These are phyloP conservation scores for Ciborinia camelliae DNA, from an alignment of 2,329 filamentous ascomycete species.

Conservation along the genomic window DNA sequence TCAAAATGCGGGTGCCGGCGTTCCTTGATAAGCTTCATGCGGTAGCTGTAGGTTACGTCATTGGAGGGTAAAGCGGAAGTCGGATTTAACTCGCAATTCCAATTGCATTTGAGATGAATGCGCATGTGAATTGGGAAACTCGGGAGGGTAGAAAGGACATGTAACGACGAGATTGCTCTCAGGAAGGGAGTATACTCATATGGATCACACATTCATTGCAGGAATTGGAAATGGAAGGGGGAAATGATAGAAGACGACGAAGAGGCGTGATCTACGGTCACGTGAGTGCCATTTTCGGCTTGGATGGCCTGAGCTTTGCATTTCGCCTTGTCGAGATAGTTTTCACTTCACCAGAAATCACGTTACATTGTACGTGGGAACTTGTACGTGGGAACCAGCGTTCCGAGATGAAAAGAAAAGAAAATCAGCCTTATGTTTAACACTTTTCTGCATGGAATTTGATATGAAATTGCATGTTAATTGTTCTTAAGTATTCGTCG, in stretches of 20 bases:
- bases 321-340: background rate
- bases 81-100: background rate
- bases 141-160: background rate
- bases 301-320: constrained; percentile 1
- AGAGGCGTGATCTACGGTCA: background rate
- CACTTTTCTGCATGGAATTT: too few relatives aligned
- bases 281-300: background rate
- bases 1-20: background rate
- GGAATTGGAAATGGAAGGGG: background rate
- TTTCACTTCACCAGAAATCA: background rate
- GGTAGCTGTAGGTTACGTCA: background rate
- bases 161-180: background rate
- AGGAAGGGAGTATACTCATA: too few relatives aligned
- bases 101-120: background rate
- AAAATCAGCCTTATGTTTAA: too few relatives aligned
- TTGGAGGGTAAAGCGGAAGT: background rate
- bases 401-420: background rate
- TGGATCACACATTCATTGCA: background rate
- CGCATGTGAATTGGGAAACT: background rate
- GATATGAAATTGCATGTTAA: too few relatives aligned
- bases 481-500: background rate
- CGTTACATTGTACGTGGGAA: too few relatives aligned
- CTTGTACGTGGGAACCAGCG: background rate
- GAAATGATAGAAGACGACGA: background rate
- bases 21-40: background rate